These are phyloP conservation scores for Candida methanosorbosa DNA, from an alignment of 805 yeast species.

Conservation along the genomic window DNA sequence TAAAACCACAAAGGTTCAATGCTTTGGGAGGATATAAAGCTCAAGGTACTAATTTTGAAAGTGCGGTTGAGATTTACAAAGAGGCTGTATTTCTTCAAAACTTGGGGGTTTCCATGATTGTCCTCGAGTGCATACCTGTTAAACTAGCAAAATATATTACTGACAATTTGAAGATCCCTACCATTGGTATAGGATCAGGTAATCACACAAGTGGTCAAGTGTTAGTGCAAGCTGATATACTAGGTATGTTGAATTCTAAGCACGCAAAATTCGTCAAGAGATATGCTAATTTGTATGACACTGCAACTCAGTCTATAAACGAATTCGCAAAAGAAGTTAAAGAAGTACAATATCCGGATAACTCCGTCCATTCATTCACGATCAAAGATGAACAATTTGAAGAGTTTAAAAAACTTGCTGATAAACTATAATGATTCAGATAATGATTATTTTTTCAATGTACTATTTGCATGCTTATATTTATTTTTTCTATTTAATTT, in stretches of 20 bases:
- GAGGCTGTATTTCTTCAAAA: constrained; percentile 65
- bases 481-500: not conserved
- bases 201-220: constrained; percentile 80
- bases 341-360: constrained; percentile 47
- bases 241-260: constrained; percentile 61
- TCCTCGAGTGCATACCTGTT: constrained; percentile 83
- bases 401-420: constrained; percentile 27
- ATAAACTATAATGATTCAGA: constrained; percentile 1
- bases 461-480: not conserved
- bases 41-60: constrained; percentile 57
- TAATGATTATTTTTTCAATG: not conserved
- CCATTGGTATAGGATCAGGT: constrained; percentile 97
- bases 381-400: constrained; percentile 56
- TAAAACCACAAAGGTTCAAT: constrained; percentile 83
- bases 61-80: constrained; percentile 48
- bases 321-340: constrained; percentile 56
- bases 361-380: constrained; percentile 53
- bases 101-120: constrained; percentile 69
- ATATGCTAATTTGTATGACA: constrained; percentile 44
- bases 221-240: constrained; percentile 73
- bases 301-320: constrained; percentile 42
- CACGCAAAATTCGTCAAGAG: constrained; percentile 69
- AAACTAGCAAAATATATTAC: constrained; percentile 62
- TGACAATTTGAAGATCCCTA: constrained; percentile 52
- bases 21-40: constrained; percentile 80